phyloP scores from a whole-genome alignment of 495 filamentous ascomycete species.

The Haplographium delicatum region DNA sequence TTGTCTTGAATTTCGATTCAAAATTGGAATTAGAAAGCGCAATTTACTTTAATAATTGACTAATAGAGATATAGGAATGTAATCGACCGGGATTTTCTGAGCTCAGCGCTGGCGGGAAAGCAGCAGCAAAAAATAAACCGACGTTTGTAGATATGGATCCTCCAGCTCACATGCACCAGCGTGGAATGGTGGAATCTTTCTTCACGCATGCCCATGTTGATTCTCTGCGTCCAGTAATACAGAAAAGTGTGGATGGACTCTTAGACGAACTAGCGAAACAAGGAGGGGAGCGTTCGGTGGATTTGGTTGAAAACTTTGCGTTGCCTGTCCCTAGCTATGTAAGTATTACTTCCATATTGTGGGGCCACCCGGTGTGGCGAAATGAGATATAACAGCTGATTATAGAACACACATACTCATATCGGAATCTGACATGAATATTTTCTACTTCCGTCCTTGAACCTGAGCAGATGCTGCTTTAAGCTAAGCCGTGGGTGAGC shows the following conservation, averaged over 20 bases:
- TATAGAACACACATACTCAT: no score
- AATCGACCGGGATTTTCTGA: constrained; percentile 40
- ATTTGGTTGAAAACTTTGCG: constrained; percentile 39
- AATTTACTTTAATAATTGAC: neutral
- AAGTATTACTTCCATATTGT: no score
- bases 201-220: constrained; percentile 35
- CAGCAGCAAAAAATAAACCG: constrained; percentile 36
- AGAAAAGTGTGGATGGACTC: constrained; percentile 36
- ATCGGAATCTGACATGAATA: no score
- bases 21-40: constrained; percentile 7
- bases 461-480: no score
- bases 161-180: constrained; percentile 35
- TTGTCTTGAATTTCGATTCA: no score
- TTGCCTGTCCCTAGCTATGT: constrained; percentile 40
- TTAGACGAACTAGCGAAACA: constrained; percentile 33
- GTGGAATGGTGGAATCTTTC: constrained; percentile 37
- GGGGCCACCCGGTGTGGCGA: no score
- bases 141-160: constrained; percentile 48
- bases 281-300: constrained; percentile 30
- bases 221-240: constrained; percentile 36
- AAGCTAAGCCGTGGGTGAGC: no score
- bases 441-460: no score
- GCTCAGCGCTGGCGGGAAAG: constrained; percentile 33
- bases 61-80: constrained; percentile 24
- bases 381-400: no score